A percentile compares a stretch with the other conserved stretches of the same genome.
Evolutionary conservation across 2,329 filamentous ascomycete species (phyloP).

Genomic region (Pseudogymnoascus sp.): DNA sequence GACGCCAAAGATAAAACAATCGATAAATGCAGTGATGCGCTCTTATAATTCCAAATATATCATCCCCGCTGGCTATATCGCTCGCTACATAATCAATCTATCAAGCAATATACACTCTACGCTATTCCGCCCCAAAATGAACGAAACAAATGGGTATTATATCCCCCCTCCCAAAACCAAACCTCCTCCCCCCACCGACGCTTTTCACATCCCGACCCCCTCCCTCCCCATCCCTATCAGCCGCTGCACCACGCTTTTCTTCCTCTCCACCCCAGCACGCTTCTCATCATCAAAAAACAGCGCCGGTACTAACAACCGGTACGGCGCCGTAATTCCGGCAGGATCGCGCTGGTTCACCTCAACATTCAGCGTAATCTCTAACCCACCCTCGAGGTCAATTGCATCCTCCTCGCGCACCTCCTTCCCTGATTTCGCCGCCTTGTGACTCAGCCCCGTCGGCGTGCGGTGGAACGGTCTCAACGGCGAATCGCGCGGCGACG

Average conservation of each 20-base stretch:
- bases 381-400: constrained; percentile 71
- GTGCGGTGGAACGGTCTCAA: constrained; percentile 50
- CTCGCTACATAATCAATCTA: constrained; percentile 6
- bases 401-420: constrained; percentile 36
- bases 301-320: constrained; percentile 71
- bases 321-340: constrained; percentile 77
- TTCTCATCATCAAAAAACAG: neutral
- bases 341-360: constrained; percentile 83
- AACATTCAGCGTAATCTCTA: constrained; percentile 83
- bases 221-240: neutral
- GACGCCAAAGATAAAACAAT: neutral
- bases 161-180: neutral
- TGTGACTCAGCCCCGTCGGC: constrained; percentile 58
- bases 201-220: neutral
- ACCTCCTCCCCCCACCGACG: neutral
- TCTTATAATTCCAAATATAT: neutral
- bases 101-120: constrained; percentile 1
- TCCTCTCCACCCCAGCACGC: neutral
- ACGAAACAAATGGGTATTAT: constrained; percentile 6
- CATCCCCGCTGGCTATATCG: neutral
- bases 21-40: constrained; percentile 1
- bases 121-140: constrained; percentile 2
- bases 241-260: constrained; percentile 3
- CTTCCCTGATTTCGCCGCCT: constrained; percentile 47
- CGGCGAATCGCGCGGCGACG: constrained; percentile 9